Percentiles rank a stretch among this genome's conserved stretches.
These are phyloP conservation scores for Penicillium angulare DNA, from an alignment of 495 filamentous ascomycete species.

Conservation along the genomic window DNA sequence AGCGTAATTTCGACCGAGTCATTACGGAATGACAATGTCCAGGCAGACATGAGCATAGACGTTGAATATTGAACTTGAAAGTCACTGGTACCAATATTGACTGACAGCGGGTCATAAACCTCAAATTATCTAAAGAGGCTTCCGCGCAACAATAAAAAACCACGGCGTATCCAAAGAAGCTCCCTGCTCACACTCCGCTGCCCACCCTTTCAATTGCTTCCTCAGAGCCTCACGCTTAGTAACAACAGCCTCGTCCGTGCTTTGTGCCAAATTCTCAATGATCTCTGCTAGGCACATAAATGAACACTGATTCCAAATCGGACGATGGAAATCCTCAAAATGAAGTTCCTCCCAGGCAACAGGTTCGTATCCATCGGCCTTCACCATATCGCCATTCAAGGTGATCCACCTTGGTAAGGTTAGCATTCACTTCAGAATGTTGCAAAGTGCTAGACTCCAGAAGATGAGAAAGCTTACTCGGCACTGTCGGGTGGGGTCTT, in stretches of 20 bases:
- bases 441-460: not conserved
- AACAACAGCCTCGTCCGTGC: not conserved
- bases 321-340: not conserved
- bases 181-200: not conserved
- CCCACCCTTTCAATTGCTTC: not conserved
- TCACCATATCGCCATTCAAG: not conserved
- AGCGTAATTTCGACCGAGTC: too few relatives aligned
- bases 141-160: not conserved
- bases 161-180: not conserved
- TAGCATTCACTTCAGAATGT: too few relatives aligned
- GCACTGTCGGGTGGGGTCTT: not conserved
- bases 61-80: too few relatives aligned
- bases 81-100: too few relatives aligned
- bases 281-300: not conserved
- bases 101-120: too few relatives aligned
- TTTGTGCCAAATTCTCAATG: not conserved
- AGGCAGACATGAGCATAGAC: too few relatives aligned
- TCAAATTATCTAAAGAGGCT: not conserved
- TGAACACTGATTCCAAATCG: not conserved
- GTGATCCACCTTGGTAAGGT: not conserved
- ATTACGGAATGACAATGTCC: too few relatives aligned
- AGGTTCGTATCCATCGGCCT: not conserved
- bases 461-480: not conserved
- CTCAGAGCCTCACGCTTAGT: not conserved
- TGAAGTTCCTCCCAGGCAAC: not conserved